A percentile compares a stretch with the other conserved stretches of the same genome.
Conservation (phyloP, 495 filamentous ascomycete species). For the Hypoxylon lenormandii region DNA sequence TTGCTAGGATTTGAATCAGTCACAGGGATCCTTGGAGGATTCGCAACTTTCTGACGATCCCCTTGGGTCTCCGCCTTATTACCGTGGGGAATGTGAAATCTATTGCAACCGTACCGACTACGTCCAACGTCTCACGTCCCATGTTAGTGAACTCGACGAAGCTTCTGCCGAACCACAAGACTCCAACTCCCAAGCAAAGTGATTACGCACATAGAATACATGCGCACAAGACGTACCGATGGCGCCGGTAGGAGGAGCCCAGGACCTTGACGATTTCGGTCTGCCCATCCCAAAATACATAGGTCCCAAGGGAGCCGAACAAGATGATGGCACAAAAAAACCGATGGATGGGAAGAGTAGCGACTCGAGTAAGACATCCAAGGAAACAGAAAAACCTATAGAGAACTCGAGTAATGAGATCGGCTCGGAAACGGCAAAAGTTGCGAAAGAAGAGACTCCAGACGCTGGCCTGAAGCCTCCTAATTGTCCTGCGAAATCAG, state of each 20-base stretch:
- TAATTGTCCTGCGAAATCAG: slow-evolving; percentile 12
- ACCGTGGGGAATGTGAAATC: slow-evolving; percentile 43
- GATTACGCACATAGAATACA: slow-evolving; percentile 36
- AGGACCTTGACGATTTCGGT: slow-evolving; percentile 68
- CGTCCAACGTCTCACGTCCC: too few species aligned
- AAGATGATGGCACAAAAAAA: slow-evolving; percentile 19
- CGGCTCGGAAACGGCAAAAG: slow-evolving; percentile 6
- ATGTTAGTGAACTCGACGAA: slow-evolving; percentile 21
- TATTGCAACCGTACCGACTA: slow-evolving; percentile 18
- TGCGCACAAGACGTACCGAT: slow-evolving; percentile 49
- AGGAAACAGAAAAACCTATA: slow-evolving; percentile 24
- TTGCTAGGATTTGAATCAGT: slow-evolving; percentile 26
- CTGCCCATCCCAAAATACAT: slow-evolving; percentile 62
- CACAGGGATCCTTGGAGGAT: slow-evolving; percentile 28
- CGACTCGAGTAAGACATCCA: slow-evolving; percentile 10
- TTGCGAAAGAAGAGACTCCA: slow-evolving; percentile 6
- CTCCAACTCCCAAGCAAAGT: slow-evolving; percentile 8
- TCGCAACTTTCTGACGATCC: slow-evolving; percentile 36
- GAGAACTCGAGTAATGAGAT: slow-evolving; percentile 42
- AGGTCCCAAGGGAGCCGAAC: slow-evolving; percentile 30
- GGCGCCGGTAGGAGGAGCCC: slow-evolving; percentile 52
- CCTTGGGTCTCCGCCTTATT: slow-evolving; percentile 38
- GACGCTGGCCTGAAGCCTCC: slow-evolving; percentile 33
- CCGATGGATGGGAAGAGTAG: slow-evolving; percentile 21
- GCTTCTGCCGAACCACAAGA: slow-evolving; percentile 30